A percentile compares a stretch with the other conserved stretches of the same genome.
Conservation (phyloP, 495 filamentous ascomycete genomes). For the Penicillium ucsense region DNA sequence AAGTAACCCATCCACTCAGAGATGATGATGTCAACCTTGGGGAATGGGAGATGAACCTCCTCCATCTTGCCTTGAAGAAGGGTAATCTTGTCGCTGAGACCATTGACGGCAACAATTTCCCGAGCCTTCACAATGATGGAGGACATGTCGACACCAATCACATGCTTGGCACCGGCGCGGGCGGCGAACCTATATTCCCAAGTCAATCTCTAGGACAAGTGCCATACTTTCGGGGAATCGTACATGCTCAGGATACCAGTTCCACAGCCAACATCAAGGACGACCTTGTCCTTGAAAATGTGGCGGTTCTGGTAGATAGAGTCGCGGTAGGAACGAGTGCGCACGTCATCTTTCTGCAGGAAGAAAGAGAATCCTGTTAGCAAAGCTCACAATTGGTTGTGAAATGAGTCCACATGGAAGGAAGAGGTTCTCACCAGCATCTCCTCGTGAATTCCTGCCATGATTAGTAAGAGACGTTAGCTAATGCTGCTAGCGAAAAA, state of each 20-base stretch:
- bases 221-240: slow-evolving; percentile 12
- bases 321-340: slow-evolving; percentile 91
- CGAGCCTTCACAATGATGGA: slow-evolving; percentile 92
- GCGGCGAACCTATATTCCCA: slow-evolving; percentile 73
- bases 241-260: slow-evolving; percentile 84
- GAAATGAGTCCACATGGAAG: not conserved
- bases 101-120: slow-evolving; percentile 82
- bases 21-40: slow-evolving; percentile 94
- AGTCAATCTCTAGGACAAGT: slow-evolving; percentile 1
- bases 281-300: slow-evolving; percentile 94
- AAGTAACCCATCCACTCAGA: slow-evolving; percentile 99
- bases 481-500: not conserved
- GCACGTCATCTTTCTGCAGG: slow-evolving; percentile 89
- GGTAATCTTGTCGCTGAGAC: slow-evolving; percentile 75
- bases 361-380: slow-evolving; percentile 8
- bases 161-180: slow-evolving; percentile 83
- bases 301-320: slow-evolving; percentile 92
- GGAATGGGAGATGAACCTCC: slow-evolving; percentile 79
- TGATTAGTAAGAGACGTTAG: slow-evolving; percentile 14
- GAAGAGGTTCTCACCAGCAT: slow-evolving; percentile 69
- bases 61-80: slow-evolving; percentile 94
- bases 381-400: not conserved
- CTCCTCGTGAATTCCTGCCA: slow-evolving; percentile 87
- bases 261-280: slow-evolving; percentile 96
- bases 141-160: slow-evolving; percentile 95